Percentiles rank a stretch among this genome's conserved stretches.
Conservation (phyloP, 164 flowering plant genomes). For the Magnolia kwangsiensis region DNA sequence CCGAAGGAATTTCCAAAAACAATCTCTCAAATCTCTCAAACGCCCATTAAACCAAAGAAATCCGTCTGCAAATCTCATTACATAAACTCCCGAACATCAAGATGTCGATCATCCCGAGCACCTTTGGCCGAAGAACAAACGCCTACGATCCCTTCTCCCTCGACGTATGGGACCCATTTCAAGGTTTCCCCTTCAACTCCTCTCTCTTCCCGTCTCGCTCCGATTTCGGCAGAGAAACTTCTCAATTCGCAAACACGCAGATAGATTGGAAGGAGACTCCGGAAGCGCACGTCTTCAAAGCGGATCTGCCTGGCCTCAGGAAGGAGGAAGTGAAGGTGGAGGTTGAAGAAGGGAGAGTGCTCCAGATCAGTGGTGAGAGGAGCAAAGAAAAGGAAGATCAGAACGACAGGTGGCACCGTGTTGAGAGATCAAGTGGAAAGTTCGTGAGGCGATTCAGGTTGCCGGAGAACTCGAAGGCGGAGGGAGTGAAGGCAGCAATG, state of each 20-base stretch:
- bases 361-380: constrained; percentile 37
- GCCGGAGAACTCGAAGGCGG: constrained; percentile 37
- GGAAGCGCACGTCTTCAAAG: constrained; percentile 39
- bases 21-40: background rate
- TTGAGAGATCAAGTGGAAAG: constrained; percentile 35
- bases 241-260: constrained; percentile 18
- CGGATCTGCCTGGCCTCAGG: constrained; percentile 37
- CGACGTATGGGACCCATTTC: constrained; percentile 17
- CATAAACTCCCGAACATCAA: background rate
- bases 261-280: constrained; percentile 46
- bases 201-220: background rate
- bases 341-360: constrained; percentile 37
- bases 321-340: constrained; percentile 42
- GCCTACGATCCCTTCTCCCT: constrained; percentile 17
- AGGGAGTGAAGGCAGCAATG: constrained; percentile 28
- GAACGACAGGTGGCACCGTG: constrained; percentile 29
- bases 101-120: constrained; percentile 13
- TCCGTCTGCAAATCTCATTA: too few species aligned
- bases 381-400: constrained; percentile 30
- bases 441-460: constrained; percentile 33
- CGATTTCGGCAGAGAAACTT: constrained; percentile 9
- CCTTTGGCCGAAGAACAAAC: constrained; percentile 11
- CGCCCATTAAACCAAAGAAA: background rate
- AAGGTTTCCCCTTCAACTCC: constrained; percentile 8
- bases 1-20: background rate